phyloP scores from a whole-genome alignment of 202 grass and related monocot species.

The Panicum hallii region DNA sequence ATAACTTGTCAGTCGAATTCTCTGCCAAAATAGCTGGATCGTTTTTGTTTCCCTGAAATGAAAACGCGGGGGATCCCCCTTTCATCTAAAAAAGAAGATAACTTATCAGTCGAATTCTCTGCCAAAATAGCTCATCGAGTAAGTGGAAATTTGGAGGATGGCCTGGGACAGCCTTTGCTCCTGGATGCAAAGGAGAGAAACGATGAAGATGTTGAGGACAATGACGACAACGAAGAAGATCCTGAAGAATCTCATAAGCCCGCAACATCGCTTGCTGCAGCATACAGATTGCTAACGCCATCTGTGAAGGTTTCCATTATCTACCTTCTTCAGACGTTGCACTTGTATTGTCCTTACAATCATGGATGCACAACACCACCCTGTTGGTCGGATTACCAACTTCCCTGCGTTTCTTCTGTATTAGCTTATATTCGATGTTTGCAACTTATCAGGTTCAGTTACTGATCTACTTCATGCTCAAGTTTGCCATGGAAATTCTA shows the following conservation, averaged over 20 bases:
- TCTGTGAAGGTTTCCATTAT: conserved; percentile 79
- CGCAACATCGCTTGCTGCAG: conserved; percentile 73
- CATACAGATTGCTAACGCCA: conserved; percentile 92
- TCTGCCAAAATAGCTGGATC: conserved; percentile 44
- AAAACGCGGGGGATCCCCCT: too few relatives aligned
- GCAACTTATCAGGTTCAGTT: conserved; percentile 69
- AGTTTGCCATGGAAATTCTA: conserved; percentile 96
- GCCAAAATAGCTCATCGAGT: conserved; percentile 46
- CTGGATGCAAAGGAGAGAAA: conserved; percentile 55
- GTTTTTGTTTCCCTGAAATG: too few relatives aligned
- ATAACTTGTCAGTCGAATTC: background rate
- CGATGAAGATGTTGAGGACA: conserved; percentile 70
- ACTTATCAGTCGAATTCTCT: conserved; percentile 17
- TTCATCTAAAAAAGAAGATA: background rate
- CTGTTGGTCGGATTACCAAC: conserved; percentile 6
- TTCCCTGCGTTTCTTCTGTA: conserved; percentile 23
- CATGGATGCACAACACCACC: background rate
- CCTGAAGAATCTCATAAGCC: conserved; percentile 60
- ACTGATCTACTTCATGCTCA: conserved; percentile 97
- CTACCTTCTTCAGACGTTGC: background rate
- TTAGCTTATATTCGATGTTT: conserved; percentile 1
- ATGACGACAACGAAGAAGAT: conserved; percentile 66
- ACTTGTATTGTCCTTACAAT: conserved; percentile 3
- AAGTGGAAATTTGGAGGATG: conserved; percentile 67
- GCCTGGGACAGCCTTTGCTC: conserved; percentile 70